Percentiles rank a stretch among this genome's conserved stretches.
Conservation (phyloP, 2,329 filamentous ascomycete species). For the Cladosporium velox region DNA sequence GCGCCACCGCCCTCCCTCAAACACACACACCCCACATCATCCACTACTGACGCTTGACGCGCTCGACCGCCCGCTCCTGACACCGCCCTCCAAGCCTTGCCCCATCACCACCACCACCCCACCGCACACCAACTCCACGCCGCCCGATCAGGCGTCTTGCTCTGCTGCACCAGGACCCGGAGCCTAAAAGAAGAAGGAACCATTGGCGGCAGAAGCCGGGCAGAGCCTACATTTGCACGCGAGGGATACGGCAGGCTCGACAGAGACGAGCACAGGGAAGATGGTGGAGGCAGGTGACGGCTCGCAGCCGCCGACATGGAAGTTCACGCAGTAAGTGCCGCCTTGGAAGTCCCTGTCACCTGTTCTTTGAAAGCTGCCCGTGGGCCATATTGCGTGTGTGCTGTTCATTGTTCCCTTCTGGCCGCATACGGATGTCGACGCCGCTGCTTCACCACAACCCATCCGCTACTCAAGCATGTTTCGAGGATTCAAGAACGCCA, state of each 20-base stretch:
- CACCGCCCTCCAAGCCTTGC: conserved; percentile 17
- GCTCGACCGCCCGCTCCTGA: conserved; percentile 18
- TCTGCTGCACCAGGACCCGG: not conserved
- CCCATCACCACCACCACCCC: not conserved
- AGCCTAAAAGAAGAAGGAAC: conserved; percentile 9
- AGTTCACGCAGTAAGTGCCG: conserved; percentile 90
- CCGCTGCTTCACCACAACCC: not conserved
- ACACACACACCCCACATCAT: not conserved
- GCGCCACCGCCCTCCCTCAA: not conserved
- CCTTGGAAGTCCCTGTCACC: conserved; percentile 8
- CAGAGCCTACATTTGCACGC: conserved; percentile 16
- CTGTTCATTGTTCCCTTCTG: conserved; percentile 20
- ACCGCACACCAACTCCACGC: not conserved
- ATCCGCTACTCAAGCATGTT: conserved; percentile 29
- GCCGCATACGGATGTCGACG: conserved; percentile 9
- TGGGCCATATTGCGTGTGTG: conserved; percentile 4
- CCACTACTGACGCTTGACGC: conserved; percentile 4
- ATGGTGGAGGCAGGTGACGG: conserved; percentile 92
- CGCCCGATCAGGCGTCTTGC: conserved; percentile 7
- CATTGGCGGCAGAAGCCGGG: conserved; percentile 20
- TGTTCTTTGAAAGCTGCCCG: conserved; percentile 13
- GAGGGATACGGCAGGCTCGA: conserved; percentile 20
- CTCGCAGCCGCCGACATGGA: conserved; percentile 89
- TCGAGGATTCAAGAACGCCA: conserved; percentile 23
- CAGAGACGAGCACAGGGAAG: conserved; percentile 48